Base-by-base conservation (phyloP, 768 basidiomycete species). In the Wakefieldia striispora region DNA sequence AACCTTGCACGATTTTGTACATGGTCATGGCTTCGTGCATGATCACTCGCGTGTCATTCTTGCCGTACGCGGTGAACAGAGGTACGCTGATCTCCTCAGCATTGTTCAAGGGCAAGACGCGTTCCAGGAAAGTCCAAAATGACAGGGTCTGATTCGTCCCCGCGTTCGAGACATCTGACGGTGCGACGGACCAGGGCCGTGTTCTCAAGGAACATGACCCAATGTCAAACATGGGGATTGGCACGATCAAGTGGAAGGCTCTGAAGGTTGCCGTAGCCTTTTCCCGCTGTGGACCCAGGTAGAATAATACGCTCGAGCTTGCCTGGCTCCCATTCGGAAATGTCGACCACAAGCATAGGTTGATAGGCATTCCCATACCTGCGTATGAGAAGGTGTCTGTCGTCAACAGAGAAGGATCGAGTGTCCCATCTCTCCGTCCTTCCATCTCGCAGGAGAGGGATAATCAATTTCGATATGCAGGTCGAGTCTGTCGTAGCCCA, bases 181-280 rank as follows among this genome's bases (percentile, higher is more conserved):
- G 66, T 67, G 23, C 64, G 72, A 17, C 72, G 66, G 21, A 62
- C 56, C 0, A 67, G 51, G 16, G 73, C 73, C 3, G 73, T 75
- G 39, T 73, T 72, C 52, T 72, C 60, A n/a, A 74, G 69, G 53
- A 74, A 74, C 1, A 69, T 72, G 11, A 67, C 60, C 65, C 69
- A 74, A 49, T 75, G n/a, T n/a, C n/a, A n/a, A n/a, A 70, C 23
- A 38, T 71, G 60, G 10, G 70, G 61, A 34, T 50, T 57, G 3
- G 49, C 44, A 11, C 61, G 59, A 47, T 73, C 60, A 12, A 61
- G 59, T 19, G 72, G 73, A 47, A 74, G 75, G 12, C 19, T 49
- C 62, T 50, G 14, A 13, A 12, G 23, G 47, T 47, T 7, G 40
- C 56, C 2, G 63, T 73, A 45, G 56, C 61, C 6, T 63, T 57